A percentile compares a stretch with the other conserved stretches of the same genome.
These are phyloP conservation scores for Garcia nutans DNA, from an alignment of 345 rosid genomes.

Conservation along the genomic window DNA sequence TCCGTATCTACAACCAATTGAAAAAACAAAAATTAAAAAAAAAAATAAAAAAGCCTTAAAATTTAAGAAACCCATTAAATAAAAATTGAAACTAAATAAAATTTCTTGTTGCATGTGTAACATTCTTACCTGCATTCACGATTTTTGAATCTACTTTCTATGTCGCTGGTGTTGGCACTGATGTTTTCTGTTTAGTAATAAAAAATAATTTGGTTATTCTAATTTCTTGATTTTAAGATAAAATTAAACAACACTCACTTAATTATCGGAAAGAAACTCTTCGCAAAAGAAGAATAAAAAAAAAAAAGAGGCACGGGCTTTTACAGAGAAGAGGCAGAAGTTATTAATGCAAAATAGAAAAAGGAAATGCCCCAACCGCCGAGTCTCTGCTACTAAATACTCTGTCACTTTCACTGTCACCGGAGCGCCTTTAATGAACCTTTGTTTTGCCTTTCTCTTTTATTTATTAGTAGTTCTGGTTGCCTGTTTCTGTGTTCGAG, in stretches of 20 bases:
- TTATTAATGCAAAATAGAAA: not conserved
- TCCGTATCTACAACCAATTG: not conserved
- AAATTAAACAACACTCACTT: not conserved
- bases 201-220: not conserved
- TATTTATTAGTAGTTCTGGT: not conserved
- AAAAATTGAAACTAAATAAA: not conserved
- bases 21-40: not conserved
- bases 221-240: not conserved
- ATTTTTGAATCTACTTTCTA: conserved; percentile 34
- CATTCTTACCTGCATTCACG: conserved; percentile 47
- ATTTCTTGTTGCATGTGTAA: conserved; percentile 13
- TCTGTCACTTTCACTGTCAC: conserved; percentile 8
- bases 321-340: not conserved
- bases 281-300: too few relatives aligned
- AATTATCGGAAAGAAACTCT: not conserved
- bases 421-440: conserved; percentile 12
- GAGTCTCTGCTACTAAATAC: not conserved
- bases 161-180: conserved; percentile 15
- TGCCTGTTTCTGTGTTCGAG: too few relatives aligned
- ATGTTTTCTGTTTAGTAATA: not conserved
- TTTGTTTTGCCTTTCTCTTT: not conserved
- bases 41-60: not conserved
- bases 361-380: conserved; percentile 2
- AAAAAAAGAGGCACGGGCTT: conserved; percentile 12
- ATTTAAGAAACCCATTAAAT: not conserved